These are phyloP conservation scores for Fagopyrum homotropicum DNA, from an alignment of 148 eudicot species.

Conservation along the genomic window DNA sequence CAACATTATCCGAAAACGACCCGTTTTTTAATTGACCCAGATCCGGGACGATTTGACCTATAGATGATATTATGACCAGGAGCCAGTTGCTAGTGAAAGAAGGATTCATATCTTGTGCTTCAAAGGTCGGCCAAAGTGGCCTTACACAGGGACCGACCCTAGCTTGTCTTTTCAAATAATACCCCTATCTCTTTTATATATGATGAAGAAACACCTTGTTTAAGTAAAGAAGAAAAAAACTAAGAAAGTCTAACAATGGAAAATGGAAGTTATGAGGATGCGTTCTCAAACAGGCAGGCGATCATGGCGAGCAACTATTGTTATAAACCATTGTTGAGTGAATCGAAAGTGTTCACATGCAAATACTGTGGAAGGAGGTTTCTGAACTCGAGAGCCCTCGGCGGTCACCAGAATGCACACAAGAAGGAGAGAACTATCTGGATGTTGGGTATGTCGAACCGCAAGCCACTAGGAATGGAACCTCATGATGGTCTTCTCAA, in stretches of 20 bases:
- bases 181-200: background rate
- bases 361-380: constrained; percentile 47
- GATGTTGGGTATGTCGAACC: constrained; percentile 11
- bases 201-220: background rate
- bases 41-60: no score
- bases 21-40: no score
- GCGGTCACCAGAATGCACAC: constrained; percentile 66
- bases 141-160: background rate
- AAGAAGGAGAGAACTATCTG: constrained; percentile 34
- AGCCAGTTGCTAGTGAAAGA: background rate
- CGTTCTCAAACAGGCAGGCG: background rate
- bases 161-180: constrained; percentile 2
- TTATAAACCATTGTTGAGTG: constrained; percentile 9
- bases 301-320: background rate
- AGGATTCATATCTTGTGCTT: background rate
- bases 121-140: background rate
- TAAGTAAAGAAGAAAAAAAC: background rate
- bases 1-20: no score
- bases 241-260: background rate
- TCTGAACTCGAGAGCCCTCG: constrained; percentile 49
- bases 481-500: background rate
- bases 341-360: constrained; percentile 39
- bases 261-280: background rate
- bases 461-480: background rate
- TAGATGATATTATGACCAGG: background rate